Evolutionary conservation across 1,284 basidiomycete genomes (phyloP).

Genomic region (Irpex sp.): DNA sequence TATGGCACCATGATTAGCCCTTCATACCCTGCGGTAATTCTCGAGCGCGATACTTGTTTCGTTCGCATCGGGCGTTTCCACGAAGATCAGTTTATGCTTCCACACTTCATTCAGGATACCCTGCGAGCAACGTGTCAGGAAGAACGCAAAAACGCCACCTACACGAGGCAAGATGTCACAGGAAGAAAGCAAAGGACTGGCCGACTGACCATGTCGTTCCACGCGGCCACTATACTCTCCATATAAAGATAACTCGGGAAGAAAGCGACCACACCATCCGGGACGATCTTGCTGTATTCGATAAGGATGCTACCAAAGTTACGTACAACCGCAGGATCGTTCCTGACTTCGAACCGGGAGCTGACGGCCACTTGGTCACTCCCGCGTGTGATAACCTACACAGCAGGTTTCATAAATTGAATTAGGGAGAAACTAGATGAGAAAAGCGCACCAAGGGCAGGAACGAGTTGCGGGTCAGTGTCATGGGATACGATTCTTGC

Average conservation of each 20-base stretch:
- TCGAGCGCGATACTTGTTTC: slow-evolving; percentile 98
- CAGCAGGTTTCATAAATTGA: neutral
- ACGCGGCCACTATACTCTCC: slow-evolving; percentile 99
- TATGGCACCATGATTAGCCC: neutral
- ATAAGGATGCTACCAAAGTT: slow-evolving; percentile 99
- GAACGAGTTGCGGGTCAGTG: slow-evolving; percentile 94
- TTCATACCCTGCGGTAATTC: slow-evolving; percentile 87
- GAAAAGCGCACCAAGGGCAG: slow-evolving; percentile 78
- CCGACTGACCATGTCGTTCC: slow-evolving; percentile 94
- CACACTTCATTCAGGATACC: slow-evolving; percentile 99
- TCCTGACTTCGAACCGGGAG: slow-evolving; percentile 98
- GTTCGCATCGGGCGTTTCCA: slow-evolving; percentile 98
- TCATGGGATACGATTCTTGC: slow-evolving; percentile 98
- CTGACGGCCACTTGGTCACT: slow-evolving; percentile 99
- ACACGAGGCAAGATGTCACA: neutral
- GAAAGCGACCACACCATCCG: slow-evolving; percentile 99
- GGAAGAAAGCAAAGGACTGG: slow-evolving; percentile 8
- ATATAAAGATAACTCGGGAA: slow-evolving; percentile 99
- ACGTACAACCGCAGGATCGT: slow-evolving; percentile 97
- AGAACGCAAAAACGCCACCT: neutral
- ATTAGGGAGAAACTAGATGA: neutral
- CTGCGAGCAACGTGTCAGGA: slow-evolving; percentile 38
- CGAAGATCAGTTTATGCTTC: slow-evolving; percentile 99
- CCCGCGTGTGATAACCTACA: slow-evolving; percentile 92
- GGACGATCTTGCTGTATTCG: slow-evolving; percentile 97